Conservation (phyloP, 805 yeast species). For the Barnettozyma populi region DNA sequence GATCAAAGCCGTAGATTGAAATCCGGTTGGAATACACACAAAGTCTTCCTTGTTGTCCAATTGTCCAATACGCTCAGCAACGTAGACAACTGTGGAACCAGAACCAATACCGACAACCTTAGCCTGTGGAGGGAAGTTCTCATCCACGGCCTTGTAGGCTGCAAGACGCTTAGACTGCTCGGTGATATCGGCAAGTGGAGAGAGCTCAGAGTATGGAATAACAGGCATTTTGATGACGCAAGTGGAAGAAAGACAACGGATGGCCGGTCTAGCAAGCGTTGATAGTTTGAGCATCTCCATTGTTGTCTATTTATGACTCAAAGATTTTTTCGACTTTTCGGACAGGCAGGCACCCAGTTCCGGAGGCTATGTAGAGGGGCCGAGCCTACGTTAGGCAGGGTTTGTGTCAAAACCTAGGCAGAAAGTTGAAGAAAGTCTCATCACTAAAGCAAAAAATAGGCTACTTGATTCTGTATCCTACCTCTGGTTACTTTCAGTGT, state of each 20-base stretch:
- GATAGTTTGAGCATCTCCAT: neutral
- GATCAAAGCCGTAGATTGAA: slow-evolving; percentile 86
- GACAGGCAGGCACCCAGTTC: neutral
- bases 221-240: slow-evolving; percentile 17
- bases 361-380: neutral
- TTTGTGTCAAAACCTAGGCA: slow-evolving; percentile 7
- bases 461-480: neutral
- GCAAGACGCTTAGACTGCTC: slow-evolving; percentile 88
- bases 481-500: no score
- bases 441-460: neutral
- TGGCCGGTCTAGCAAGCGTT: neutral
- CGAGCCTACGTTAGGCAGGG: neutral
- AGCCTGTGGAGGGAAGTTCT: slow-evolving; percentile 63
- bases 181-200: slow-evolving; percentile 36
- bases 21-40: slow-evolving; percentile 92
- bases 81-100: slow-evolving; percentile 96
- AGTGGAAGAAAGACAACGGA: neutral
- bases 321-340: neutral
- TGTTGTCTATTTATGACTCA: neutral
- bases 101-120: slow-evolving; percentile 90
- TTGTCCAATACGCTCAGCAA: slow-evolving; percentile 90
- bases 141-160: slow-evolving; percentile 90
- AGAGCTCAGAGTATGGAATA: slow-evolving; percentile 22
- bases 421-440: no score
- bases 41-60: slow-evolving; percentile 45